Base-by-base conservation (phyloP, 108 stramenopile genomes). In the Fragilaria crotonensis region DNA sequence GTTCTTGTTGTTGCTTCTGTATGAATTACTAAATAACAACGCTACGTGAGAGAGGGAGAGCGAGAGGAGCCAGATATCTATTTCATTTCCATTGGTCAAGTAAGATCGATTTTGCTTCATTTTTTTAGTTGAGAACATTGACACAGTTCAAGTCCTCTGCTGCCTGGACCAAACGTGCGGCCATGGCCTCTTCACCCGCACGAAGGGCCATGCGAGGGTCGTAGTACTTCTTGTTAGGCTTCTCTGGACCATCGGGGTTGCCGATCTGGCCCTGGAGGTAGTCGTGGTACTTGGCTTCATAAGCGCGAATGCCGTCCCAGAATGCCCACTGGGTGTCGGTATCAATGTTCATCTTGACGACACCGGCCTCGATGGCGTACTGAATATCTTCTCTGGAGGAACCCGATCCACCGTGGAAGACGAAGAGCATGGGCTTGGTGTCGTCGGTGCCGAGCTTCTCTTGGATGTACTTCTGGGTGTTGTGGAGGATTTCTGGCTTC, bases 221-320 rank as follows among this genome's bases (percentile, higher is more conserved):
- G 77, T 97, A 97, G 82, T 94, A 96, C 83, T 95, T 96, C 93
- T 97, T 97, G 94, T 97, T 97, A 62, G 96, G 96, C 85, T 95
- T 95, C 59, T 95, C 93, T 17, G 62, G 81, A 45, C 92, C 95
- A 46, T 95, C 93, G 48, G 96, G 95, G 85, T 97, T 97, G 62
- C 96, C 96, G 48, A 97, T 97, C 71, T 97, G 96, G 55, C 75
- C 78, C 66, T 97, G 96, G 60, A 95, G 76, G 83, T 92, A 95
- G 62, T 90, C 94, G 68, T 82, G 94, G 84, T 95, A 73, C 76
- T 87, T 81, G 61, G 82, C 83, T 70, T 95, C 94, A 62, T 88
- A 95, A 5, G 56, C 78, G 48, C 88, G 84, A 51, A 95, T 63
- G 62, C 94, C 95, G 48, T 91, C 89, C 93, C 93, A 95, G 86